These are phyloP conservation scores for Solanum commersonii DNA, from an alignment of 257 asterid genomes.

Conservation along the genomic window DNA sequence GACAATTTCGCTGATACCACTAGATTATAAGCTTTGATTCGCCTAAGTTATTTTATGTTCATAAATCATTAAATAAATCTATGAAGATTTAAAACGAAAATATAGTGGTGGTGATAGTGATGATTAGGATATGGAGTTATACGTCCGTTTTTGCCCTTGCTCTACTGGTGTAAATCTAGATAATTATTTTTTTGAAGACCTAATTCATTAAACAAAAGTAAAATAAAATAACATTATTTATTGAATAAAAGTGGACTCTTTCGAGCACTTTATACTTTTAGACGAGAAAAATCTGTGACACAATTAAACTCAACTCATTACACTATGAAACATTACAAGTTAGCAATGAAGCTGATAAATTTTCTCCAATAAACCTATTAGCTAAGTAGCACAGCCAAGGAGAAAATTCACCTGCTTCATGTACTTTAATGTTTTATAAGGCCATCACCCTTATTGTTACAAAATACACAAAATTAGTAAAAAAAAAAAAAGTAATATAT, in stretches of 20 bases:
- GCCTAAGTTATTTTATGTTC: neutral
- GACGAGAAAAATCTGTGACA: neutral
- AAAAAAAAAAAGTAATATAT: neutral
- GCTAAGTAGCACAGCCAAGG: neutral
- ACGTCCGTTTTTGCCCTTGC: neutral
- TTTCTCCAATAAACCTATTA: constrained; percentile 19
- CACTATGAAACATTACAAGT: neutral
- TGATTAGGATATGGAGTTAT: neutral
- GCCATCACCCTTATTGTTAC: constrained; percentile 17
- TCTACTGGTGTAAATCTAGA: neutral
- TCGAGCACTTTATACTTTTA: neutral
- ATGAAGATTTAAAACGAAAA: neutral
- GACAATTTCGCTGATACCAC: neutral
- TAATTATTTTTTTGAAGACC: neutral
- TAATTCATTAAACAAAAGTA: neutral
- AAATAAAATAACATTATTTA: neutral
- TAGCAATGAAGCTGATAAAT: constrained; percentile 51
- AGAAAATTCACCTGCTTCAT: constrained; percentile 66
- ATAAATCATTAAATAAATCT: neutral
- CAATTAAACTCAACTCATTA: neutral
- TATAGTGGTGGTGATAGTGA: neutral
- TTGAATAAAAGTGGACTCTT: neutral
- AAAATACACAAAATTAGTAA: neutral
- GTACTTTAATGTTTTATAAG: constrained; percentile 1
- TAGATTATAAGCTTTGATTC: neutral